Conservation (phyloP, 345 rosid genomes). For the Turritis glabra region DNA sequence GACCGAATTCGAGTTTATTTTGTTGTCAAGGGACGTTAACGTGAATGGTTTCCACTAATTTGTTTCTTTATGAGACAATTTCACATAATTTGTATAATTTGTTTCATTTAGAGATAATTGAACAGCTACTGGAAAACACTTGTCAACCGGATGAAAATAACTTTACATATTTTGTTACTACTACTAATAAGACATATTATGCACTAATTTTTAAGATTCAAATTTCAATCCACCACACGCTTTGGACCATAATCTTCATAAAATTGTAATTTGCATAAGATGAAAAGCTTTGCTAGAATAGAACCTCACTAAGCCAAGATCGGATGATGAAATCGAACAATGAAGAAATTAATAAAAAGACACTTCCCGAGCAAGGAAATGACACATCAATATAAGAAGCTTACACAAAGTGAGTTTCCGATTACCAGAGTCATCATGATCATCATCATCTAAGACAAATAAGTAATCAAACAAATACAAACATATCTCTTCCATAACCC, state of each 20-base stretch:
- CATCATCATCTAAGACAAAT: conserved; percentile 24
- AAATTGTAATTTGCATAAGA: too few species aligned
- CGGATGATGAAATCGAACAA: not conserved
- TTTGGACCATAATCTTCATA: too few species aligned
- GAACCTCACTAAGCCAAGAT: not conserved
- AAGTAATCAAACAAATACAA: conserved; percentile 14
- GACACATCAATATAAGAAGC: conserved; percentile 10
- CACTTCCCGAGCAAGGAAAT: conserved; percentile 31
- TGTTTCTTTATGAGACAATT: too few species aligned
- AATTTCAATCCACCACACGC: too few species aligned
- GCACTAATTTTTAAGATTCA: too few species aligned
- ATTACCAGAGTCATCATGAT: conserved; percentile 11
- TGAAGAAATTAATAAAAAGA: conserved; percentile 12
- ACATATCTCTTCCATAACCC: not conserved
- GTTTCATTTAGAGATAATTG: too few species aligned
- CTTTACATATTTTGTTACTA: too few species aligned
- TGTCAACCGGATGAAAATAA: not conserved
- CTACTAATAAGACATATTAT: too few species aligned
- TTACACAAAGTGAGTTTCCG: conserved; percentile 21
- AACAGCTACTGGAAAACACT: too few species aligned
- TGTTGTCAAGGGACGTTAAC: not conserved
- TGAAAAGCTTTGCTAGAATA: too few species aligned
- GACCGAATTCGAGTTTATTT: not conserved
- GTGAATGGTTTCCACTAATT: not conserved
- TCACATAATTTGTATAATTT: too few species aligned